These are phyloP conservation scores for Syzygium aqueum DNA, from an alignment of 345 rosid species.

Conservation along the genomic window DNA sequence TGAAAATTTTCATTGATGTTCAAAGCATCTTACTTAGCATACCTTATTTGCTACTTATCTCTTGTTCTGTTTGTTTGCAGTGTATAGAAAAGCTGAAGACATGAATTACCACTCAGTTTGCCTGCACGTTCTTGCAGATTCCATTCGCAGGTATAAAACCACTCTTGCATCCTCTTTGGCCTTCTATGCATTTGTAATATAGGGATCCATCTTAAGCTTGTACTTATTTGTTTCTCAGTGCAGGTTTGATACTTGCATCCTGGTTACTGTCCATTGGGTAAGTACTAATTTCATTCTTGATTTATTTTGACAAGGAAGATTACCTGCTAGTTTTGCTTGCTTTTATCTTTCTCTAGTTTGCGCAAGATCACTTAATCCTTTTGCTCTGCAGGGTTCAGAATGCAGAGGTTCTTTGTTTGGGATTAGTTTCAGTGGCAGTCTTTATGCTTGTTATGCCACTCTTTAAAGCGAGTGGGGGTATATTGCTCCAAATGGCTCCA, in stretches of 20 bases:
- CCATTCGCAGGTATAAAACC: constrained; percentile 66
- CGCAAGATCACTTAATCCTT: neutral
- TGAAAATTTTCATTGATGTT: neutral
- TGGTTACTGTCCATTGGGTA: constrained; percentile 98
- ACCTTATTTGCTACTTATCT: neutral
- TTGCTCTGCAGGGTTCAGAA: constrained; percentile 65
- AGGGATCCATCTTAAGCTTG: constrained; percentile 19
- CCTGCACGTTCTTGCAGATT: constrained; percentile 91
- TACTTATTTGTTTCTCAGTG: constrained; percentile 55
- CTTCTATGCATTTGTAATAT: neutral
- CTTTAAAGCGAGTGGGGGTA: constrained; percentile 65
- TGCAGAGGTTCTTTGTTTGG: constrained; percentile 91
- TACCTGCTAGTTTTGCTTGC: neutral
- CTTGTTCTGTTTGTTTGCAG: constrained; percentile 30
- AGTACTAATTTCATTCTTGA: constrained; percentile 2
- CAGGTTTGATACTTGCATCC: constrained; percentile 94
- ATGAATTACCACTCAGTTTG: constrained; percentile 95
- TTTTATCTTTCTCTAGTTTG: neutral
- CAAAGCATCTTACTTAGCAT: neutral
- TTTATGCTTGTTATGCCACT: constrained; percentile 90
- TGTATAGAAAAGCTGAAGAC: constrained; percentile 90
- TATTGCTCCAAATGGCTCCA: constrained; percentile 95
- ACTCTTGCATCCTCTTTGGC: constrained; percentile 7
- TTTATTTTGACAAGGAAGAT: neutral
- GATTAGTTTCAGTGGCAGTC: constrained; percentile 72